Base-by-base conservation (phyloP, 2,329 filamentous ascomycete species). In the Hypomyces perniciosus region DNA sequence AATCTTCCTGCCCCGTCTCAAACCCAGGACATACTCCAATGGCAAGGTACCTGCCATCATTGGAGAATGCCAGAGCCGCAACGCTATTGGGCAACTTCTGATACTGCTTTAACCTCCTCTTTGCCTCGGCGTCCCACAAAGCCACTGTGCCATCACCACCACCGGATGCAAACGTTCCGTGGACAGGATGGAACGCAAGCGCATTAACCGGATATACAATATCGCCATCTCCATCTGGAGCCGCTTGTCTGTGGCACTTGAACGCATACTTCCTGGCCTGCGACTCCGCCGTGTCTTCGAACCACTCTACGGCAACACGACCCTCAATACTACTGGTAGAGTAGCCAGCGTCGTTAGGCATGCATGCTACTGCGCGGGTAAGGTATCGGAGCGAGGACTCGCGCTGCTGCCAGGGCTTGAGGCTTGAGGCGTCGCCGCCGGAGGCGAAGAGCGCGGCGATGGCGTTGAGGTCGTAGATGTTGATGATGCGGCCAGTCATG, bases 261-360 rank as follows among this genome's bases (percentile, higher is more conserved):
- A 99, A 99, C 10, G 93, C 93, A 68, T 97, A 99, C 69, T 96
- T 97, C 58, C 91, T 82, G 37, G 88, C 86, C 72, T 97, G 91
- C 4, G 88, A 91, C 67, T 92, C 88, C 39, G 83, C 76, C 5
- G 84, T 88, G 12, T 93, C 88, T 65, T 97, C 93, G 66, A 99
- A 97, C 89, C 91, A 97, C 69, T 99, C 93, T 1, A 99, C 93
- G 0, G 91, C 92, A 2, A 99, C 90, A 60, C 93, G 84, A 4
- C 93, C 93, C 66, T 99, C 93, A 62, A 99, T 99, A 62, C 85
- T 91, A 52, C 83, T 89, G 1, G 87, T 92, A 8, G 92, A 91
- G 66, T 97, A 99, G 5, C 93, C 93, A 8, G 86, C 88, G 59
- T 96, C 93, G 61, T 93, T 91, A 10, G 93, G 92, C 93, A 99